Conservation (phyloP, 768 basidiomycete genomes). For the Pisolithus microcarpus region DNA sequence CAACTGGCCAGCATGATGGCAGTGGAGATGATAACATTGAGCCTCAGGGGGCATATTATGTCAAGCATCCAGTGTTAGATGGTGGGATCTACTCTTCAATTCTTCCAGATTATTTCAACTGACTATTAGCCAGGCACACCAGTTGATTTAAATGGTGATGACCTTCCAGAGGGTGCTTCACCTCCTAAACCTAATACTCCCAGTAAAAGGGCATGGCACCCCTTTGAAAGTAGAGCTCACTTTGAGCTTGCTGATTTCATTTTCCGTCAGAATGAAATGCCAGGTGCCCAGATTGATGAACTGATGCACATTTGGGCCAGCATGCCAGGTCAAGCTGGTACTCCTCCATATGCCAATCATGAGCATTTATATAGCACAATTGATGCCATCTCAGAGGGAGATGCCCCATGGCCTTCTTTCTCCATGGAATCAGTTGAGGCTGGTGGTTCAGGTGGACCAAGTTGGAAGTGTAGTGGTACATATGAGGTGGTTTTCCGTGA, state of each 20-base stretch:
- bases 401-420: background rate
- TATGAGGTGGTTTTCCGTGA: too few species aligned
- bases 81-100: background rate
- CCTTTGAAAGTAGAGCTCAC: background rate
- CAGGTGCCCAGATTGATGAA: conserved; percentile 3
- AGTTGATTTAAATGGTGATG: background rate
- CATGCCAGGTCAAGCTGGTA: conserved; percentile 5
- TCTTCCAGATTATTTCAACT: background rate
- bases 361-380: conserved; percentile 19
- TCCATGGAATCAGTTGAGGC: too few species aligned
- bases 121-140: background rate
- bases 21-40: background rate
- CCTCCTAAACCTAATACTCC: background rate
- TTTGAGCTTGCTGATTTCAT: conserved; percentile 6
- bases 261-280: conserved; percentile 4
- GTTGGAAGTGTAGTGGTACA: too few species aligned
- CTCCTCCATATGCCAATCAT: conserved; percentile 16
- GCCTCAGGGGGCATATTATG: conserved; percentile 2
- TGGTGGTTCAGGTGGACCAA: too few species aligned
- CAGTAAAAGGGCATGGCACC: conserved; percentile 3
- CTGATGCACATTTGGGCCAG: conserved; percentile 3
- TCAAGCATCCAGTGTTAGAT: conserved; percentile 3
- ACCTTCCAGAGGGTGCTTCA: background rate
- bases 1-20: background rate
- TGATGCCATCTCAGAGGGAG: conserved; percentile 12